These are phyloP conservation scores for Botrytis pseudocinerea DNA, from an alignment of 2,329 filamentous ascomycete genomes.

Conservation along the genomic window DNA sequence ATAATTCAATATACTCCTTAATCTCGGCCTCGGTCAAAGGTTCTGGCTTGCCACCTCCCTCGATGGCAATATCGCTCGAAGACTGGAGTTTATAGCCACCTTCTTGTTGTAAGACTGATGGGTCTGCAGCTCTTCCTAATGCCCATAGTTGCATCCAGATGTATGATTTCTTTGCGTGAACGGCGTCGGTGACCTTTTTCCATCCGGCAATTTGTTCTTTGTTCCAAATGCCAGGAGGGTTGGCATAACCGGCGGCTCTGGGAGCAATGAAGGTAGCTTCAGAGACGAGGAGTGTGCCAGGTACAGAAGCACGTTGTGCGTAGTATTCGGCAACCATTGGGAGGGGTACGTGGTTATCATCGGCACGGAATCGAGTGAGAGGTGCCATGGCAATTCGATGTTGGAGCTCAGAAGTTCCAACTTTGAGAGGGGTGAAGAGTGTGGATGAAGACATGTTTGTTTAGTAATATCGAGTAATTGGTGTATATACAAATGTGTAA, in stretches of 20 bases:
- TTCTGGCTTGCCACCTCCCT: conserved; percentile 33
- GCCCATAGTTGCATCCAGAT: conserved; percentile 64
- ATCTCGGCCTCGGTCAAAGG: conserved; percentile 45
- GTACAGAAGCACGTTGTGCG: conserved; percentile 50
- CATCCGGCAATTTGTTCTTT: conserved; percentile 55
- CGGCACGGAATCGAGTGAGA: conserved; percentile 55
- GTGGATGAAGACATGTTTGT: conserved; percentile 28
- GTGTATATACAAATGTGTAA: not conserved
- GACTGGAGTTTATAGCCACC: conserved; percentile 32
- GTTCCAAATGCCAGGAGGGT: conserved; percentile 57
- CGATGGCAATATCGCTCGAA: conserved; percentile 33
- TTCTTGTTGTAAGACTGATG: conserved; percentile 26
- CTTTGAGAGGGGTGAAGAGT: conserved; percentile 48
- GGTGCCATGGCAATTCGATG: conserved; percentile 57
- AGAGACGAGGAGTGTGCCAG: conserved; percentile 56
- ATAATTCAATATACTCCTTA: conserved; percentile 42
- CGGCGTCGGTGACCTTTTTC: conserved; percentile 58
- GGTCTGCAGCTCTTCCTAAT: conserved; percentile 49
- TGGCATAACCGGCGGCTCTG: conserved; percentile 49
- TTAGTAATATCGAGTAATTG: not conserved
- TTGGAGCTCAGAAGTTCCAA: conserved; percentile 45
- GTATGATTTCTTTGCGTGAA: conserved; percentile 58
- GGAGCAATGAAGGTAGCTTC: conserved; percentile 54
- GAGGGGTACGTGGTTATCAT: conserved; percentile 49
- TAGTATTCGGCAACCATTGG: conserved; percentile 53